phyloP scores from a whole-genome alignment of 2,329 filamentous ascomycete species.

The Cytospora piceae region DNA sequence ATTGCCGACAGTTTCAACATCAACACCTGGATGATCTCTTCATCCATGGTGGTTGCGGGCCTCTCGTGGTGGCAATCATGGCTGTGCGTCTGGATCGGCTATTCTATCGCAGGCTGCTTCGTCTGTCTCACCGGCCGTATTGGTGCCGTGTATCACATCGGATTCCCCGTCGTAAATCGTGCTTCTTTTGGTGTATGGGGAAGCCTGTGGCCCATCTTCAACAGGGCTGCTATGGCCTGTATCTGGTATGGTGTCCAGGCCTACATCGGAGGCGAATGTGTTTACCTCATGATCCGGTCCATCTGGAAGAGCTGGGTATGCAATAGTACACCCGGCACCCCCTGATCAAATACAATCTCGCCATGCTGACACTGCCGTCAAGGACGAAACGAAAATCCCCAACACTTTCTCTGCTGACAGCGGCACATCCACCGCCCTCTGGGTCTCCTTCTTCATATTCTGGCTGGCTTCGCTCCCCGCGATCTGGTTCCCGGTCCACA shows the following conservation, averaged over 20 bases:
- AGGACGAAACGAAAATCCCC: constrained; percentile 59
- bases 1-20: constrained; percentile 85
- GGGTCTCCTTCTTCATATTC: constrained; percentile 84
- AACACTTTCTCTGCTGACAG: constrained; percentile 68
- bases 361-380: constrained; percentile 23
- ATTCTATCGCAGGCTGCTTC: constrained; percentile 75
- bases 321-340: constrained; percentile 10
- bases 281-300: constrained; percentile 84
- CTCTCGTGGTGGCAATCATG: constrained; percentile 92
- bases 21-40: constrained; percentile 94
- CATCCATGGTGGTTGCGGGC: constrained; percentile 76
- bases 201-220: constrained; percentile 84
- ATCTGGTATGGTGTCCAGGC: constrained; percentile 87
- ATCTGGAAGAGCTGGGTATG: constrained; percentile 75
- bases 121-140: constrained; percentile 80
- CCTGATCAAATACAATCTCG: neutral
- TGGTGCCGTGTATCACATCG: constrained; percentile 85
- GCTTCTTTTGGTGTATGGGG: constrained; percentile 90
- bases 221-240: constrained; percentile 83
- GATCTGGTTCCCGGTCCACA: constrained; percentile 87
- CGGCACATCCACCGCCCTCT: constrained; percentile 75
- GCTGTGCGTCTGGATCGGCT: constrained; percentile 88
- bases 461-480: constrained; percentile 81
- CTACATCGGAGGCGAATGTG: constrained; percentile 84
- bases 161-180: constrained; percentile 80